A percentile compares a stretch with the other conserved stretches of the same genome.
phyloP scores from a whole-genome alignment of 257 asterid genomes.

The Solanum boliviense region DNA sequence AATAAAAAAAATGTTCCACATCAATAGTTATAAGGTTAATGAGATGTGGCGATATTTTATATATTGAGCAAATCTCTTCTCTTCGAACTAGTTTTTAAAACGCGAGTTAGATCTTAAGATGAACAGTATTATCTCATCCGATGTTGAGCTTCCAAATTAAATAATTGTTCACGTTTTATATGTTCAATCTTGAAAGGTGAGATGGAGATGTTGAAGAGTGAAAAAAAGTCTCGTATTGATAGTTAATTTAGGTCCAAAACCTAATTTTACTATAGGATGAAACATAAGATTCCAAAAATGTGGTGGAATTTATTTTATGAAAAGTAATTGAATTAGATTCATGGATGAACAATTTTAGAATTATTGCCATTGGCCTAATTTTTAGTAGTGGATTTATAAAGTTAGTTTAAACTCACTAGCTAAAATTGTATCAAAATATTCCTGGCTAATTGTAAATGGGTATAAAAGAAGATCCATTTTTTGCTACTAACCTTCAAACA shows the following conservation, averaged over 20 bases:
- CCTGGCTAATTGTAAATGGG: neutral
- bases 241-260: neutral
- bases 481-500: neutral
- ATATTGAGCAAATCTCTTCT: no score
- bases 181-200: neutral
- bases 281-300: neutral
- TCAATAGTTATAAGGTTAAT: no score
- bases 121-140: neutral
- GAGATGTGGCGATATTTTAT: no score
- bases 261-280: neutral
- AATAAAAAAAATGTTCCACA: no score
- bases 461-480: neutral
- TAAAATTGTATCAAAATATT: neutral
- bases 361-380: neutral
- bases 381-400: neutral
- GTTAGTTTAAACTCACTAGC: neutral
- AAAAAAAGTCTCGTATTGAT: no score
- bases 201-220: neutral
- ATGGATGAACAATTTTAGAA: neutral
- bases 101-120: rapidly evolving
- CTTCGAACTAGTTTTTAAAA: no score
- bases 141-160: neutral
- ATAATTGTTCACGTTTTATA: no score
- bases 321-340: neutral
- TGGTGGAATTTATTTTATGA: neutral